Percentiles rank a stretch among this genome's conserved stretches.
Conservation (phyloP, 2,329 filamentous ascomycete genomes). For the Hypoxylon sp. region DNA sequence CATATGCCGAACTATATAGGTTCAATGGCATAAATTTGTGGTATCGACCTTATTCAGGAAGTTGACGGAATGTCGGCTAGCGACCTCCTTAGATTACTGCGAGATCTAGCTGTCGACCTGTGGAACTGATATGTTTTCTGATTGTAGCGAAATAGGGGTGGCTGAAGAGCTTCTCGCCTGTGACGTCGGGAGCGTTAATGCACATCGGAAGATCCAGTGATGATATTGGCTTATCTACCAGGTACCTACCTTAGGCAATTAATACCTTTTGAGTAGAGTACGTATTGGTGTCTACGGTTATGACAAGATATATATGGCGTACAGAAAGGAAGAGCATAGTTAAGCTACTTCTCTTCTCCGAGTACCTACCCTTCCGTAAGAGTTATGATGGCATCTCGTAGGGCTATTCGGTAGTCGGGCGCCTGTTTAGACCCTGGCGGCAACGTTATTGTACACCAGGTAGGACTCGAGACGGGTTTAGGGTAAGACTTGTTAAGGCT, state of each 20-base stretch:
- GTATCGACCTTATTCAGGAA: slow-evolving; percentile 35
- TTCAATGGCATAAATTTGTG: slow-evolving; percentile 12
- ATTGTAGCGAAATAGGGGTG: slow-evolving; percentile 4
- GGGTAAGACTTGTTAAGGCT: slow-evolving; percentile 30
- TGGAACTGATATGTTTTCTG: slow-evolving; percentile 37
- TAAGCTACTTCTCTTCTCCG: not conserved
- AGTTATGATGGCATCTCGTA: slow-evolving; percentile 9
- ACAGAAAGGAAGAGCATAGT: not conserved
- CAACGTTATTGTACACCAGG: slow-evolving; percentile 20
- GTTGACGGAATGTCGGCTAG: slow-evolving; percentile 34
- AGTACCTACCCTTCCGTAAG: not conserved
- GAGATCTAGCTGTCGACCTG: slow-evolving; percentile 27
- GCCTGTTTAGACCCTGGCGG: slow-evolving; percentile 16
- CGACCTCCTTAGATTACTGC: slow-evolving; percentile 12
- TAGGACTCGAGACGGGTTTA: slow-evolving; percentile 34
- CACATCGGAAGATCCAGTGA: slow-evolving; percentile 21
- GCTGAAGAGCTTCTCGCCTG: slow-evolving; percentile 23
- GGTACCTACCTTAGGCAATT: too few species aligned
- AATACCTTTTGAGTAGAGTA: too few species aligned
- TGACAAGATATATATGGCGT: not conserved
- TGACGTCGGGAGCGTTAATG: slow-evolving; percentile 16
- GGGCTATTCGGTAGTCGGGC: slow-evolving; percentile 1
- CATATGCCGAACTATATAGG: slow-evolving; percentile 14
- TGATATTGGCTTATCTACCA: slow-evolving; percentile 7
- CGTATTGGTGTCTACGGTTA: too few species aligned